These are phyloP conservation scores for Endothia cerciana DNA, from an alignment of 2,329 filamentous ascomycete species.

Conservation along the genomic window DNA sequence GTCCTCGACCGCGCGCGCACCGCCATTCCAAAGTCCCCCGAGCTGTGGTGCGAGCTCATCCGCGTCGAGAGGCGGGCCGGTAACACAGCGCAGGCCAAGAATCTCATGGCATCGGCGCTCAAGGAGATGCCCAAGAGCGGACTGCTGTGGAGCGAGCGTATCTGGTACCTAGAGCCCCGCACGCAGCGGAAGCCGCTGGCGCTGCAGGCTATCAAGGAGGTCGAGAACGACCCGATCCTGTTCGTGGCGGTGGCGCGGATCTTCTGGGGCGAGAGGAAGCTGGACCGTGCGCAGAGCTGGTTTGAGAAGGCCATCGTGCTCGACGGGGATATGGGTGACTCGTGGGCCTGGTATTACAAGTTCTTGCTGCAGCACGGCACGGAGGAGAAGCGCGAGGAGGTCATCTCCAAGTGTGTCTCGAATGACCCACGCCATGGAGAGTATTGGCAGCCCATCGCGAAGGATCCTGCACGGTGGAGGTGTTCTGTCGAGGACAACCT, in stretches of 20 bases:
- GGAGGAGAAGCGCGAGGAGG: constrained; percentile 86
- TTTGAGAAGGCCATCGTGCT: constrained; percentile 94
- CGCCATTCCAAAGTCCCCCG: constrained; percentile 80
- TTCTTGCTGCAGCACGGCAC: constrained; percentile 92
- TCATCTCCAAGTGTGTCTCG: constrained; percentile 76
- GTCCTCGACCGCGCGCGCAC: constrained; percentile 90
- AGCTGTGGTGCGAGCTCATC: constrained; percentile 92
- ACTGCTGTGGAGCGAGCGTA: constrained; percentile 89
- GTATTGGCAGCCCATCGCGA: constrained; percentile 83
- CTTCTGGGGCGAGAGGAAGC: constrained; percentile 89
- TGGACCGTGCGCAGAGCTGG: constrained; percentile 96
- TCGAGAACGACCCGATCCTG: constrained; percentile 86
- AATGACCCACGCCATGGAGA: constrained; percentile 93
- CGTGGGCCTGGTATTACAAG: constrained; percentile 98
- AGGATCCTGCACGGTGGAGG: constrained; percentile 80
- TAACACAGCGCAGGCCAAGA: constrained; percentile 82
- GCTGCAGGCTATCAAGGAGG: constrained; percentile 94
- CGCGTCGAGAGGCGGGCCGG: constrained; percentile 87
- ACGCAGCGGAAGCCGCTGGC: constrained; percentile 91
- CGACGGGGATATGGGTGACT: constrained; percentile 86
- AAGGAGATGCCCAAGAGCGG: constrained; percentile 90
- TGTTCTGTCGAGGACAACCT: constrained; percentile 80
- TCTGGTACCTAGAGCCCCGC: constrained; percentile 89
- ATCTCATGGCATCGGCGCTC: constrained; percentile 89
- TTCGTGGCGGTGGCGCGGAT: constrained; percentile 93